Conservation (phyloP, 208 protist species). For the Jaenimonas drosophilae region DNA sequence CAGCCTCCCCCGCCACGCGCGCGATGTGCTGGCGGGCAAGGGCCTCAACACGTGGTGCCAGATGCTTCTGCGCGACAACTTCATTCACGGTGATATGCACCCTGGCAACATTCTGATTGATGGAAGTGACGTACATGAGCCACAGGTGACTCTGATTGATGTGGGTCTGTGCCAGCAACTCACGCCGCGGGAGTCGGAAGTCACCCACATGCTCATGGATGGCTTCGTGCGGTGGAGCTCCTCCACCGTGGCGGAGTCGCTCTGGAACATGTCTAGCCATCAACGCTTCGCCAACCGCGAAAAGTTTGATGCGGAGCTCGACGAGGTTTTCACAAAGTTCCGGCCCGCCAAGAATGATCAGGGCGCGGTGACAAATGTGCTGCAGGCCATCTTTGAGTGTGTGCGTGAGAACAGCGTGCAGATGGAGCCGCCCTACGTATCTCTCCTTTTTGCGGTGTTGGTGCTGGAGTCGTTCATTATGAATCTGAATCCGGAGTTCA, state of each 20-base stretch:
- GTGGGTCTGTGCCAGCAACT: slow-evolving; percentile 86
- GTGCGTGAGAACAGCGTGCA: slow-evolving; percentile 70
- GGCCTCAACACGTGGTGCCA: slow-evolving; percentile 90
- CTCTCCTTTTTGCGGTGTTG: slow-evolving; percentile 84
- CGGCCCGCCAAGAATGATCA: slow-evolving; percentile 51
- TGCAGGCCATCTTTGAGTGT: slow-evolving; percentile 79
- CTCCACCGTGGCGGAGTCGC: slow-evolving; percentile 35
- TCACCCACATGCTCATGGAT: slow-evolving; percentile 72
- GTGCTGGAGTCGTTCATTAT: slow-evolving; percentile 90
- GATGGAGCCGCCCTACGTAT: slow-evolving; percentile 87
- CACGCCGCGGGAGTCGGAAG: slow-evolving; percentile 29
- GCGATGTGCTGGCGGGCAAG: slow-evolving; percentile 70
- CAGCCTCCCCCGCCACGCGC: slow-evolving; percentile 56
- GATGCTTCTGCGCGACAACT: slow-evolving; percentile 88
- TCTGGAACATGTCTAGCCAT: slow-evolving; percentile 51
- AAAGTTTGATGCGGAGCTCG: slow-evolving; percentile 38
- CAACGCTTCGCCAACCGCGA: slow-evolving; percentile 49
- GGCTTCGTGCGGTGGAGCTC: slow-evolving; percentile 85
- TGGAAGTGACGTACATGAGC: slow-evolving; percentile 55
- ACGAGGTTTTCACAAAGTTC: slow-evolving; percentile 61
- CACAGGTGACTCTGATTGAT: slow-evolving; percentile 78
- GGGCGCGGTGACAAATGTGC: slow-evolving; percentile 69
- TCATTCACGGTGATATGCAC: slow-evolving; percentile 91
- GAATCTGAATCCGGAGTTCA: slow-evolving; percentile 86
- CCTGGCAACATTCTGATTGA: slow-evolving; percentile 90